These are phyloP conservation scores for Geoglossum glabrum DNA, from an alignment of 495 filamentous ascomycete genomes.

Conservation along the genomic window DNA sequence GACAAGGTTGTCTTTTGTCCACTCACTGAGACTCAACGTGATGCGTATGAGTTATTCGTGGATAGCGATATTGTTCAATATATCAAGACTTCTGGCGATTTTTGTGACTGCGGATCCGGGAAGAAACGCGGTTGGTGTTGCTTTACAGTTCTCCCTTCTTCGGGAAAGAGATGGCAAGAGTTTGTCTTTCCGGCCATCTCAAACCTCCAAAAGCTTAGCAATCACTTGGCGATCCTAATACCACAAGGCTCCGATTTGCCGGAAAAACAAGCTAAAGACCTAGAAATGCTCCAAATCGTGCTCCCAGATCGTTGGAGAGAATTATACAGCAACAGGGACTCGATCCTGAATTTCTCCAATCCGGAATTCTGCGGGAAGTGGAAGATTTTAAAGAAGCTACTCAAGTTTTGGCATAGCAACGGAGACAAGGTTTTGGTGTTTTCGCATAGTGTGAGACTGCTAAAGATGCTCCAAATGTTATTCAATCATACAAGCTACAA, in stretches of 20 bases:
- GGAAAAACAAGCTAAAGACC: slow-evolving; percentile 68
- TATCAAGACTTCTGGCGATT: slow-evolving; percentile 43
- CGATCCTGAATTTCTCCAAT: slow-evolving; percentile 64
- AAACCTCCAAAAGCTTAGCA: slow-evolving; percentile 68
- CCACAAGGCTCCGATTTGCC: slow-evolving; percentile 42
- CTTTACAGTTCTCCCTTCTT: slow-evolving; percentile 32
- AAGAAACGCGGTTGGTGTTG: slow-evolving; percentile 76
- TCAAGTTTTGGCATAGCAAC: slow-evolving; percentile 73
- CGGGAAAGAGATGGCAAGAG: slow-evolving; percentile 44
- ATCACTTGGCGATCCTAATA: slow-evolving; percentile 79
- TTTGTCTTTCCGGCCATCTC: slow-evolving; percentile 74
- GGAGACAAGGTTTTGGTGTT: slow-evolving; percentile 91
- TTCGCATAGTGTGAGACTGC: slow-evolving; percentile 65
- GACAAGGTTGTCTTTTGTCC: slow-evolving; percentile 93
- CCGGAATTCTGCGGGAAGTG: slow-evolving; percentile 94
- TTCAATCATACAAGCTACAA: slow-evolving; percentile 85
- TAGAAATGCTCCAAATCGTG: slow-evolving; percentile 54
- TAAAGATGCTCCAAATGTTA: slow-evolving; percentile 70
- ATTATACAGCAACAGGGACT: slow-evolving; percentile 56
- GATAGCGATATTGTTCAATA: slow-evolving; percentile 48
- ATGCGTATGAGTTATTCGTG: slow-evolving; percentile 69
- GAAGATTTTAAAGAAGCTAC: slow-evolving; percentile 72
- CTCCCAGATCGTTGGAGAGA: slow-evolving; percentile 58
- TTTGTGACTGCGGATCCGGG: slow-evolving; percentile 48
- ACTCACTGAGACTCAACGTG: slow-evolving; percentile 59